Percentiles rank a stretch among this genome's conserved stretches.
Conservation (phyloP, 139 green algal species). For the Desmodesmus armatus region DNA sequence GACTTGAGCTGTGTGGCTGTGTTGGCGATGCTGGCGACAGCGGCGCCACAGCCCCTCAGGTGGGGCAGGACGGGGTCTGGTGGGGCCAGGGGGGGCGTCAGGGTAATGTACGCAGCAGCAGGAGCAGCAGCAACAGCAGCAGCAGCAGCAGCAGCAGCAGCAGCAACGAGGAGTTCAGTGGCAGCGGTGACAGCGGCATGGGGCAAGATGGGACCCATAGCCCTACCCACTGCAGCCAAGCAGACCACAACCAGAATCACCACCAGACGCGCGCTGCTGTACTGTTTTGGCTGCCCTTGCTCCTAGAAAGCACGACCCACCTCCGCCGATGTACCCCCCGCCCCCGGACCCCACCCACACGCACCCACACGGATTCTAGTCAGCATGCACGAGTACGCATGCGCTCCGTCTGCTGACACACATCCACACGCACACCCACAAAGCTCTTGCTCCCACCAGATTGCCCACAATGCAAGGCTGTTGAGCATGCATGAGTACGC, state of each 20-base stretch:
- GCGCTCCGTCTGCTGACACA: too few relatives aligned
- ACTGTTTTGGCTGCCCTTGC: too few relatives aligned
- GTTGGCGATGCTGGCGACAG: not conserved
- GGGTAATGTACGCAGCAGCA: not conserved
- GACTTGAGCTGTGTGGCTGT: slow-evolving; percentile 3
- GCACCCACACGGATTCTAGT: too few relatives aligned
- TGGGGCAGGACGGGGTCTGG: slow-evolving; percentile 24
- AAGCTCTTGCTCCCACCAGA: not conserved
- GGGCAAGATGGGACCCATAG: not conserved
- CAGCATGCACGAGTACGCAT: not conserved
- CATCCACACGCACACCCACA: not conserved
- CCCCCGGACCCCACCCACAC: too few relatives aligned
- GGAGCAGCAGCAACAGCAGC: not conserved
- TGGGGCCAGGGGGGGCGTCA: not conserved
- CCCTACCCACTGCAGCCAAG: not conserved
- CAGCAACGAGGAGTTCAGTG: not conserved
- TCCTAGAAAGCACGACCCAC: too few relatives aligned
- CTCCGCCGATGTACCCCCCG: too few relatives aligned
- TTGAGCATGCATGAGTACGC: too few relatives aligned
- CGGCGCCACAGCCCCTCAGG: not conserved
- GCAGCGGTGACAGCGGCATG: not conserved
- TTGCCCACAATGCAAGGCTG: not conserved
- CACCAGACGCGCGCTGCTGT: too few relatives aligned
- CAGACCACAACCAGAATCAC: not conserved
- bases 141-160: not conserved